phyloP scores from a whole-genome alignment of 2,329 filamentous ascomycete species.

The Colletotrichum aenigma region DNA sequence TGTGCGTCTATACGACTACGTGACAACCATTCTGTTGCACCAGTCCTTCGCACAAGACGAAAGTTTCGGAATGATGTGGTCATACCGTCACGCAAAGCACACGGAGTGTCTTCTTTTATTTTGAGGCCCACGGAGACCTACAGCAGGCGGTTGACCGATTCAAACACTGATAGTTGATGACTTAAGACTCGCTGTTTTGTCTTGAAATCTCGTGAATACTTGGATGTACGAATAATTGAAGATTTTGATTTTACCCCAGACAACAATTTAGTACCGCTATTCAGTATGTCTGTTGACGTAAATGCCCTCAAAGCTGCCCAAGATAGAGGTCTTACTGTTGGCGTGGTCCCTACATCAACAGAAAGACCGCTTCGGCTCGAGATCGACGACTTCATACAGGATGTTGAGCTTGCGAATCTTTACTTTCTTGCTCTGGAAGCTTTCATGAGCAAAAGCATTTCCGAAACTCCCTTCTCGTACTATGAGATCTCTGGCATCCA shows the following conservation, averaged over 20 bases:
- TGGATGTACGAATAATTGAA: neutral
- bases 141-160: neutral
- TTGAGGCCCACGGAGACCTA: neutral
- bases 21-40: neutral
- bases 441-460: neutral
- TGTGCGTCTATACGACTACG: neutral
- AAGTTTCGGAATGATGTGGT: neutral
- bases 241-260: neutral
- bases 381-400: slow-evolving; percentile 3
- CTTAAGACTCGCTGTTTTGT: neutral
- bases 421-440: slow-evolving; percentile 1
- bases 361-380: neutral
- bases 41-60: neutral
- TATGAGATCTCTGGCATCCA: neutral
- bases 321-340: neutral
- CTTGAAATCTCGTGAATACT: neutral
- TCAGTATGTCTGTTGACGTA: neutral
- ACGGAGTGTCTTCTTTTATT: neutral
- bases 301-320: neutral
- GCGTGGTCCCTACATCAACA: neutral
- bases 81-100: neutral
- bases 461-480: neutral
- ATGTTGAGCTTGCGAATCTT: slow-evolving; percentile 1
- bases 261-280: neutral
- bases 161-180: neutral